These are phyloP conservation scores for Drechslera avenae DNA, from an alignment of 2,329 filamentous ascomycete species.

Conservation along the genomic window DNA sequence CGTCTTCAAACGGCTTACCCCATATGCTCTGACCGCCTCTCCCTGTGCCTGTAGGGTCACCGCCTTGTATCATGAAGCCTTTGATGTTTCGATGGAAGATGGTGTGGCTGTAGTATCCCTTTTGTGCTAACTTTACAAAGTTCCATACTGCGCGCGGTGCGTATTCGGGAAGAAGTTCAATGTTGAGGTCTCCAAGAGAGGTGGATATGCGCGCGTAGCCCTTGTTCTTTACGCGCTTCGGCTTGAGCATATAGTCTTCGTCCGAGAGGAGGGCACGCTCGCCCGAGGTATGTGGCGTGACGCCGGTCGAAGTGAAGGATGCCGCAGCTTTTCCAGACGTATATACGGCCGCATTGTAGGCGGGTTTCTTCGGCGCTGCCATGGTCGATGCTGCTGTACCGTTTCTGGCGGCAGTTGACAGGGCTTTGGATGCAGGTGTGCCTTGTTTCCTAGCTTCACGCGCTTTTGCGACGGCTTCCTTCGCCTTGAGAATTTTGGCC, in stretches of 20 bases:
- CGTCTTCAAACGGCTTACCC: conserved; percentile 93
- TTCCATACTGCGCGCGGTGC: conserved; percentile 97
- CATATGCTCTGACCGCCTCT: conserved; percentile 89
- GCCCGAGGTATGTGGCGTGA: conserved; percentile 88
- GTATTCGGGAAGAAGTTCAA: conserved; percentile 89
- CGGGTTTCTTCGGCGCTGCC: conserved; percentile 42
- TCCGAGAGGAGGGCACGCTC: conserved; percentile 86
- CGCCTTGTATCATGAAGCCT: conserved; percentile 97
- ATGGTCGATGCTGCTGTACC: conserved; percentile 34
- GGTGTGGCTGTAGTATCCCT: conserved; percentile 85
- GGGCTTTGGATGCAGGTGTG: conserved; percentile 21
- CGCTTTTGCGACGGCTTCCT: conserved; percentile 90
- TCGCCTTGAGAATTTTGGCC: conserved; percentile 85
- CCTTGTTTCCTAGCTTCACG: conserved; percentile 68
- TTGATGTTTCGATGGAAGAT: conserved; percentile 92
- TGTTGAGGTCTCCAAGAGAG: conserved; percentile 79
- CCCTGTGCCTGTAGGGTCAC: conserved; percentile 90
- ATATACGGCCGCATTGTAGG: conserved; percentile 83
- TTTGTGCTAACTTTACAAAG: conserved; percentile 84
- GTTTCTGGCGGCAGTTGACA: conserved; percentile 29
- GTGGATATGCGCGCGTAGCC: conserved; percentile 92
- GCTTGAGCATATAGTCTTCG: conserved; percentile 96
- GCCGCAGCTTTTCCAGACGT: conserved; percentile 91
- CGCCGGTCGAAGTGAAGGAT: conserved; percentile 91
- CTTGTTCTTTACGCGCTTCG: conserved; percentile 83